Evolutionary conservation across 1,284 basidiomycete species (phyloP).

Genomic region (Wolfiporia cocos): DNA sequence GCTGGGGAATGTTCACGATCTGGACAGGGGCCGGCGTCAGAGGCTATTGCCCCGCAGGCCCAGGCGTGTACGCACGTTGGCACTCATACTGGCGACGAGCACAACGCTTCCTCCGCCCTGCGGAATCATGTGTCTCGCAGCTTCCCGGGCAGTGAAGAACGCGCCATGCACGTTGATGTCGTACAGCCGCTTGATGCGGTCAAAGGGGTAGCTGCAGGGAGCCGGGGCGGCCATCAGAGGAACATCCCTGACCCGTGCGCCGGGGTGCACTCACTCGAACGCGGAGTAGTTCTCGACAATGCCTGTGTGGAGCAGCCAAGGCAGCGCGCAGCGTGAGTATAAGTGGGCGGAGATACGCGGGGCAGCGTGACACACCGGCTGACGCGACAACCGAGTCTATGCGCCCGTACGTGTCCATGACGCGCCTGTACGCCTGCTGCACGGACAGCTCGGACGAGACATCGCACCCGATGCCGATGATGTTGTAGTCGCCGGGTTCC

Average conservation of each 20-base stretch:
- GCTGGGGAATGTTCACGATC: conserved; percentile 86
- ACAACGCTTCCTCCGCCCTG: conserved; percentile 78
- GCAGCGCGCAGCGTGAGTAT: conserved; percentile 4
- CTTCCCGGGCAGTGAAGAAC: conserved; percentile 92
- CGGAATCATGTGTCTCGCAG: conserved; percentile 76
- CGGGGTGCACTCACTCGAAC: conserved; percentile 53
- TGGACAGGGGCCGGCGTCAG: conserved; percentile 24
- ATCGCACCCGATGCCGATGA: conserved; percentile 83
- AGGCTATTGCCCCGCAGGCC: conserved; percentile 9
- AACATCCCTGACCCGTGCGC: conserved; percentile 2
- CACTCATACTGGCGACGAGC: conserved; percentile 88
- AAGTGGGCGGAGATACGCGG: neutral
- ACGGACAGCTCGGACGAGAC: conserved; percentile 82
- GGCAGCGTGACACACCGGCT: conserved; percentile 53
- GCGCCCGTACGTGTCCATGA: conserved; percentile 74
- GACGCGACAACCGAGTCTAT: conserved; percentile 86
- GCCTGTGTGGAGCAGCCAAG: too few species aligned
- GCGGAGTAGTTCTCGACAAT: conserved; percentile 92
- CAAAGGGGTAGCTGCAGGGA: conserved; percentile 66
- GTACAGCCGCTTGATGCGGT: conserved; percentile 77
- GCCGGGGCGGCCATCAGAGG: conserved; percentile 7
- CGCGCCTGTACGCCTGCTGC: conserved; percentile 60
- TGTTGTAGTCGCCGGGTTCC: conserved; percentile 55
- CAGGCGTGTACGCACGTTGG: conserved; percentile 53
- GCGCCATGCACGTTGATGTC: conserved; percentile 94